These are phyloP conservation scores for Fagus sylvatica DNA, from an alignment of 306 rosid species.

Conservation along the genomic window DNA sequence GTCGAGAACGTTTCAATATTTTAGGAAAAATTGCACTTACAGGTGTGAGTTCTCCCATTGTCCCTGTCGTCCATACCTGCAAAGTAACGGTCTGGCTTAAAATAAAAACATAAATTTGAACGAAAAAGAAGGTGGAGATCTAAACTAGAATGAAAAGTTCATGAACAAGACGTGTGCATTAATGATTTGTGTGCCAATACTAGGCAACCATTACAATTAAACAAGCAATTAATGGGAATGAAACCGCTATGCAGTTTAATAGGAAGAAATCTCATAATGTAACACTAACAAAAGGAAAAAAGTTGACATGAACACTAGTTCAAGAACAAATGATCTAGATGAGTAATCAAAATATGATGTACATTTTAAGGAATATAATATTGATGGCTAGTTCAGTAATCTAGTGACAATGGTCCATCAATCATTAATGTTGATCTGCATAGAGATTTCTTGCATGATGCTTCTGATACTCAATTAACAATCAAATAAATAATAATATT, in stretches of 20 bases:
- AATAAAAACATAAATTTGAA: slow-evolving; percentile 20
- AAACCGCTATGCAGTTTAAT: neutral
- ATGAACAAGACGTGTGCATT: neutral
- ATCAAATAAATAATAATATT: neutral
- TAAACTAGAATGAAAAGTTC: neutral
- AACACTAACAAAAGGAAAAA: too few relatives aligned
- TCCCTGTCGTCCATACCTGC: slow-evolving; percentile 92
- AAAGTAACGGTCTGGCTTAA: slow-evolving; percentile 18
- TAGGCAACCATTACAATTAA: neutral
- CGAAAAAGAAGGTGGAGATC: neutral
- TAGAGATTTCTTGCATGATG: too few relatives aligned
- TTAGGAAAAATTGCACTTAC: slow-evolving; percentile 41
- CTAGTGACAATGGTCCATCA: neutral
- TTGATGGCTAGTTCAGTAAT: neutral
- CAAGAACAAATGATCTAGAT: neutral
- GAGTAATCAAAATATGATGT: neutral
- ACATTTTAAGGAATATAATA: neutral
- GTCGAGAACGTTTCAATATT: slow-evolving; percentile 2
- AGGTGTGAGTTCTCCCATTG: slow-evolving; percentile 92
- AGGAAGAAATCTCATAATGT: too few relatives aligned
- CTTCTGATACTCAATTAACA: too few relatives aligned
- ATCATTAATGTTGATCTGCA: neutral
- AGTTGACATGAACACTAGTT: neutral
- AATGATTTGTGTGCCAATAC: slow-evolving; percentile 8
- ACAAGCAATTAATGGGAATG: neutral